phyloP scores from a whole-genome alignment of 805 yeast species.

The Yarrowia yakushimensis region DNA sequence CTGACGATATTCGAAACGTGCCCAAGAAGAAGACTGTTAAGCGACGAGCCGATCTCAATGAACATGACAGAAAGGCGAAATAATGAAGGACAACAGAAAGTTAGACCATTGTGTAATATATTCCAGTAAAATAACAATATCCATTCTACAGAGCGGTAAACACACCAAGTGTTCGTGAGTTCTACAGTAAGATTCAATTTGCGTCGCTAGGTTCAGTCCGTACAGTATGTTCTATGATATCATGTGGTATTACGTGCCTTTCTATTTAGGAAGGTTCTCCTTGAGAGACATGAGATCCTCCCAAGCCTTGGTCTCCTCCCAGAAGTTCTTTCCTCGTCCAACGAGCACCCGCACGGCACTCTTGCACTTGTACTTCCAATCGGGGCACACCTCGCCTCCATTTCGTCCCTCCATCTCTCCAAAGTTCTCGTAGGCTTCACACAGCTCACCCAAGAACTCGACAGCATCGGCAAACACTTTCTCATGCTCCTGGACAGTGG shows the following conservation, averaged over 20 bases:
- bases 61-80: neutral
- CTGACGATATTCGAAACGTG: slow-evolving; percentile 14
- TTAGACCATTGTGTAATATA: neutral
- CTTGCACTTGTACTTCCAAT: slow-evolving; percentile 84
- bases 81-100: neutral
- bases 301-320: slow-evolving; percentile 84
- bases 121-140: neutral
- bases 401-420: slow-evolving; percentile 67
- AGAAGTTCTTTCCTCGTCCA: slow-evolving; percentile 71
- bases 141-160: too few relatives aligned
- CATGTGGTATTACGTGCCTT: neutral
- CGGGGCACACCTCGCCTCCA: slow-evolving; percentile 81
- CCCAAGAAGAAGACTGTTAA: slow-evolving; percentile 24
- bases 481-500: slow-evolving; percentile 62
- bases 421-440: slow-evolving; percentile 79
- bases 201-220: too few relatives aligned
- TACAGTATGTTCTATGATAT: too few relatives aligned
- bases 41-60: neutral
- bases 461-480: slow-evolving; percentile 72
- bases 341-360: slow-evolving; percentile 67
- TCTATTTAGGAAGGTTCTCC: slow-evolving; percentile 30
- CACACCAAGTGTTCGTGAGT: too few relatives aligned
- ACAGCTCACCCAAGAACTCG: slow-evolving; percentile 70
- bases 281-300: slow-evolving; percentile 54
- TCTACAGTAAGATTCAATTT: too few relatives aligned